A percentile compares a stretch with the other conserved stretches of the same genome.
These are phyloP conservation scores for Cucurbita pepo DNA, from an alignment of 306 rosid genomes.

Conservation along the genomic window DNA sequence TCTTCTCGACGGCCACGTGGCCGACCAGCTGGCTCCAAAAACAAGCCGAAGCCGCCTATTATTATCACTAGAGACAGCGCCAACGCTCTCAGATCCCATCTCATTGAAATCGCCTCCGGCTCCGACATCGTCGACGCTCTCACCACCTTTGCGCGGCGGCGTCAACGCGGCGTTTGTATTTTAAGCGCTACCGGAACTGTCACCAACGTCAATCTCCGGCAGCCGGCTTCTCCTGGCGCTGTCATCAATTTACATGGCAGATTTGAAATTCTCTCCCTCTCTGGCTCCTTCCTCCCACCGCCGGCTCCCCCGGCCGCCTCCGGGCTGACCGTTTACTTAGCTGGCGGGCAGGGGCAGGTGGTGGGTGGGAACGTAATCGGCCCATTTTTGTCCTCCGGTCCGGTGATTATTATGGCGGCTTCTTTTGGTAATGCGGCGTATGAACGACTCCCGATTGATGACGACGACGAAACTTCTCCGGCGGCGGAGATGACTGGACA, in stretches of 20 bases:
- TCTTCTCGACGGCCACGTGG: constrained; percentile 63
- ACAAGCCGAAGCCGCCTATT: constrained; percentile 85
- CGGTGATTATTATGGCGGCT: constrained; percentile 80
- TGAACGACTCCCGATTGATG: constrained; percentile 80
- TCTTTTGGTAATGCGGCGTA: constrained; percentile 95
- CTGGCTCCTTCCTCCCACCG: constrained; percentile 75
- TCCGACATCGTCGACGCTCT: constrained; percentile 73
- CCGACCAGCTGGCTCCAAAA: constrained; percentile 70
- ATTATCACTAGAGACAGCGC: constrained; percentile 85
- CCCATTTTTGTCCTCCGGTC: constrained; percentile 56
- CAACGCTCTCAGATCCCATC: constrained; percentile 76
- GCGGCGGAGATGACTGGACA: constrained; percentile 19
- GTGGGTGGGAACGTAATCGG: constrained; percentile 79
- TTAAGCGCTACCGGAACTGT: constrained; percentile 80
- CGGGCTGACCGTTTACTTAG: constrained; percentile 58
- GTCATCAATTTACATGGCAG: constrained; percentile 75
- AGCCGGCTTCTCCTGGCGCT: constrained; percentile 74
- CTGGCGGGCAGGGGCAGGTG: constrained; percentile 91
- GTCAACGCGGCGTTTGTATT: constrained; percentile 73
- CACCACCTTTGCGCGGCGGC: constrained; percentile 54
- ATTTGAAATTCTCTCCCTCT: constrained; percentile 69
- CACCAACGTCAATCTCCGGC: constrained; percentile 71
- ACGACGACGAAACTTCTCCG: constrained; percentile 42
- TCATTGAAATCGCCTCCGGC: constrained; percentile 61
- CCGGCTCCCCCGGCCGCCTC: constrained; percentile 78